Evolutionary conservation across 495 filamentous ascomycete species (phyloP).

Genomic region (Chaetomidium leptoderma): DNA sequence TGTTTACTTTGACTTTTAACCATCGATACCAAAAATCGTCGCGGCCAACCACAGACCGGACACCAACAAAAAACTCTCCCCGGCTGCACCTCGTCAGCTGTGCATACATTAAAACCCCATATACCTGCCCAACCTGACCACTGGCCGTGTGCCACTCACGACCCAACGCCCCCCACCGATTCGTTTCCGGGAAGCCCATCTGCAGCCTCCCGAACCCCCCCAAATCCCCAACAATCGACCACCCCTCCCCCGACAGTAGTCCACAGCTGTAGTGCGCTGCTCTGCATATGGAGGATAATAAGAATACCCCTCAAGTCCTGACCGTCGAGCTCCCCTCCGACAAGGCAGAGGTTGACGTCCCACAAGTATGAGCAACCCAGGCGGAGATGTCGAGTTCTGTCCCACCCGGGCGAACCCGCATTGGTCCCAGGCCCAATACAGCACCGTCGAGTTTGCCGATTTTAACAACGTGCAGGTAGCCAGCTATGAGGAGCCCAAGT

Average conservation of each 20-base stretch:
- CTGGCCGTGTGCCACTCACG: constrained; percentile 18
- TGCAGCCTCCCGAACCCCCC: constrained; percentile 25
- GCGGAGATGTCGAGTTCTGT: constrained; percentile 37
- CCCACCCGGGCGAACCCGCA: constrained; percentile 34
- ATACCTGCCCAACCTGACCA: constrained; percentile 15
- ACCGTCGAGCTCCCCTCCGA: constrained; percentile 36
- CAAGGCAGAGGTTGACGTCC: constrained; percentile 33
- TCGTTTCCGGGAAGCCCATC: constrained; percentile 20
- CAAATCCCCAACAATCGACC: neutral
- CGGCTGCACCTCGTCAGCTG: constrained; percentile 14
- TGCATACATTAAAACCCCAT: constrained; percentile 20
- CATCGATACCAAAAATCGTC: neutral
- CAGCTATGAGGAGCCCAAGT: constrained; percentile 39
- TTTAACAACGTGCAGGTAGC: constrained; percentile 37
- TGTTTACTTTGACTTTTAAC: constrained; percentile 14
- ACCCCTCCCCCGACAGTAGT: constrained; percentile 2
- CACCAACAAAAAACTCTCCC: constrained; percentile 7
- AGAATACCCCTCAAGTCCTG: constrained; percentile 38
- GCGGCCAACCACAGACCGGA: constrained; percentile 24
- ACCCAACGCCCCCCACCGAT: constrained; percentile 28
- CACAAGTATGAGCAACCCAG: constrained; percentile 38
- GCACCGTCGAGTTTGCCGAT: constrained; percentile 42
- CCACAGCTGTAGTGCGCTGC: neutral
- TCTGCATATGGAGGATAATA: constrained; percentile 42
- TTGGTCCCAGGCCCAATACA: constrained; percentile 34